Base-by-base conservation (phyloP, 192 early-diverging fungal species). In the Rhizophagus clarus region DNA sequence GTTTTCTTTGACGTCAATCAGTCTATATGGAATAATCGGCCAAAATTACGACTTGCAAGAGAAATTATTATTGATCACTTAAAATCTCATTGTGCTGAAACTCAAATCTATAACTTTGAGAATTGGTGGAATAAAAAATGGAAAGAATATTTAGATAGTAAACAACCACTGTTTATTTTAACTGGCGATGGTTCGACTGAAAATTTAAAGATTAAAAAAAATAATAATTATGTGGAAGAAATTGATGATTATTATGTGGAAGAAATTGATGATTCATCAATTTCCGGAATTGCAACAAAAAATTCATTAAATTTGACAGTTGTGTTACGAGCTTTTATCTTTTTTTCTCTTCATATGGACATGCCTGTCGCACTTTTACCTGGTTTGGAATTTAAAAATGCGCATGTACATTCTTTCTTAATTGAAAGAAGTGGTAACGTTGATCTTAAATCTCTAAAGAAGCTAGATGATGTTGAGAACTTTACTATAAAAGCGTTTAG, bases 1-100 rank as follows among this genome's bases (percentile, higher is more conserved):
- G 78, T 79, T 17, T 86, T 84, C 42, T 86, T 86, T 76, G 68
- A 85, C 6, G 81, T 62, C 47, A 78, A 81, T 24, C 77, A 77
- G 42, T 79, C 26, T 17, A 79, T 85, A 20, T 74, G 81, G 82
- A 75, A 71, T 31, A 42, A 64, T 26, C 71, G 80, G 45, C 79
- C 32, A 72, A 77, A 66, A 62, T 34, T 85, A 15, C n/a, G 31
- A 70, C 45, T 71, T 29, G 45, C 32, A 3, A 60, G 71, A 75
- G 63, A 42, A 66, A 77, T 40, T 28, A 66, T 67, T 5, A 77
- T 76, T 12, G 68, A 60, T 66, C 76, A 82, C 22, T 66, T 83
- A 34, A 73, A 42, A 32, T 47, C 61, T 40, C 4, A 40, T 28
- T 61, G 56, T 42, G 37, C 6, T 31, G 45, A 34, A 69, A 47